A percentile compares a stretch with the other conserved stretches of the same genome.
These are phyloP conservation scores for Beauveria rudraprayagi DNA, from an alignment of 2,329 filamentous ascomycete species.

Conservation along the genomic window DNA sequence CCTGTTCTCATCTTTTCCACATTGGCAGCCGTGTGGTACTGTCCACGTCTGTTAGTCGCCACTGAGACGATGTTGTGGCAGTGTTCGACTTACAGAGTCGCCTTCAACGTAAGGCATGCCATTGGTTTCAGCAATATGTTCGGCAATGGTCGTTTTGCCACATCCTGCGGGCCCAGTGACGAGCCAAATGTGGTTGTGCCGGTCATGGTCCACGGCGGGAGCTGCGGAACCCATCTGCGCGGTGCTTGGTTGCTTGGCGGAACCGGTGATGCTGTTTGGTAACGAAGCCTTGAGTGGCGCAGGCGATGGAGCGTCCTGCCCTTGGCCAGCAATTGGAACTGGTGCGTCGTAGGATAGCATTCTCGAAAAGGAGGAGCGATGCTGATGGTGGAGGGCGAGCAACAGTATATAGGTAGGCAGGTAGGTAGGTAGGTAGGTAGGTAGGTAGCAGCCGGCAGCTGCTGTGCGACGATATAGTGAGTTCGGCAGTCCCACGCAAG, in stretches of 20 bases:
- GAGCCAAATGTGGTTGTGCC: slow-evolving; percentile 66
- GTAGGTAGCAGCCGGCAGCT: neutral
- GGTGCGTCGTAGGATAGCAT: slow-evolving; percentile 47
- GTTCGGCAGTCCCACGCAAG: neutral
- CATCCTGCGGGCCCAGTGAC: slow-evolving; percentile 73
- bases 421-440: neutral
- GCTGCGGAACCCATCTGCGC: slow-evolving; percentile 4
- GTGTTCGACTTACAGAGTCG: slow-evolving; percentile 57
- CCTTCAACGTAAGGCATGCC: slow-evolving; percentile 67
- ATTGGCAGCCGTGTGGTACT: slow-evolving; percentile 72
- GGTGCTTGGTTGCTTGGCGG: slow-evolving; percentile 15
- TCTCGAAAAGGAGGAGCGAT: neutral
- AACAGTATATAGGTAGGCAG: neutral
- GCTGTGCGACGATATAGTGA: neutral
- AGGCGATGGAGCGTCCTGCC: slow-evolving; percentile 25
- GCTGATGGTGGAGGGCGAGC: neutral
- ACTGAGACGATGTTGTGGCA: slow-evolving; percentile 2
- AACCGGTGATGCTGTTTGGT: slow-evolving; percentile 23
- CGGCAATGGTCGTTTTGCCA: slow-evolving; percentile 69
- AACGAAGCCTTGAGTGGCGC: slow-evolving; percentile 18
- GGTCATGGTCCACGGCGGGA: slow-evolving; percentile 13
- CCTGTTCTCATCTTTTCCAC: slow-evolving; percentile 86
- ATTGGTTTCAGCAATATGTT: slow-evolving; percentile 54
- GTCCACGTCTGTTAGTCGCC: slow-evolving; percentile 18
- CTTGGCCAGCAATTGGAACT: slow-evolving; percentile 36